Base-by-base conservation (phyloP, 1,284 basidiomycete species). In the Ustilago loliicola region DNA sequence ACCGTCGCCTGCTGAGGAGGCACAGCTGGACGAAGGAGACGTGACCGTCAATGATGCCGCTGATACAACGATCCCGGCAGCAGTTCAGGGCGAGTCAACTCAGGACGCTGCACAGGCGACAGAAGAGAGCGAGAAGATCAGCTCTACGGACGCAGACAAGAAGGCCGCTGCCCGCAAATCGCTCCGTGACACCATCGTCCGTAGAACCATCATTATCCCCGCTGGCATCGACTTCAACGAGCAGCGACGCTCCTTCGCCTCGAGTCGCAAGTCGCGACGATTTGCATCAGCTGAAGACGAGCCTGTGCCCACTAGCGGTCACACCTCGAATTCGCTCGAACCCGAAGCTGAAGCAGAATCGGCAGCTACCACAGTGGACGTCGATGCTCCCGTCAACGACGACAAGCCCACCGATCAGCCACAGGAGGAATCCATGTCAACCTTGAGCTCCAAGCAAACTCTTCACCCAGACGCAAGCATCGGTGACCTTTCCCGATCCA, bases 161-260 rank as follows among this genome's bases (percentile, higher is more conserved):
- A 27, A 45, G 17, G 52, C 54, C 7, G 50, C 61, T 29, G 55
- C 72, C 13, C 64, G 69, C 58, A 82, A 80, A 53, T 80, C 79
- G 15, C 61, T 75, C 23, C 67, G 82, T 3, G 72, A 83, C 63
- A 83, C 82, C 15, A 76, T 83, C 45, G 75, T 83, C 11, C 79
- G 82, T 9, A 45, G 82, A 11, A 83, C 82, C 50, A 76, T 83
- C 73, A 83, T 83, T 61, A 74, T 83, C 47, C 80, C 82, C 7
- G 61, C 77, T 9, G 75, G 66, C 11, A 36, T 63, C 54, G 40
- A 61, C 38, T 60, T 69, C 19, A 53, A 50, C 40, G 73, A 74
- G 32, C 56, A 72, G 13, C 51, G 74, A 11, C 78, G 76, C 29
- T 77, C 77, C n/a, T 55, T 59, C 6, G 54, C 50, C 13, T 78